Conservation (phyloP, 768 basidiomycete species). For the Suillus tomentosus region DNA sequence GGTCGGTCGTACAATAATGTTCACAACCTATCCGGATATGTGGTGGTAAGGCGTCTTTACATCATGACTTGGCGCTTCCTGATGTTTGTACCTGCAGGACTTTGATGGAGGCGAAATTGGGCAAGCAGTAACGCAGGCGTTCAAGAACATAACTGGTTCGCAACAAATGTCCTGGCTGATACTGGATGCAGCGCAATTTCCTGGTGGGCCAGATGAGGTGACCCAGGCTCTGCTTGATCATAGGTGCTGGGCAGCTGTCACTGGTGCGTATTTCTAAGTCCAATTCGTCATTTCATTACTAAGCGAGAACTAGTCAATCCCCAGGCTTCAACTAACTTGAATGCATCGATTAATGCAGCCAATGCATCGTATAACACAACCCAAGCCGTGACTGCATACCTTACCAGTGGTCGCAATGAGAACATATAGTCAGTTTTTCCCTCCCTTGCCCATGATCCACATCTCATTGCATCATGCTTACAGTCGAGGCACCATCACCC, state of each 20-base stretch:
- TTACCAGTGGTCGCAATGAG: conserved; percentile 55
- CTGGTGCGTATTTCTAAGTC: conserved; percentile 41
- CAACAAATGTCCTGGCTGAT: conserved; percentile 49
- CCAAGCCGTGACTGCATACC: conserved; percentile 49
- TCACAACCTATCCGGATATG: conserved; percentile 52
- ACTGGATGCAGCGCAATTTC: conserved; percentile 44
- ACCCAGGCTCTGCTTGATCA: conserved; percentile 49
- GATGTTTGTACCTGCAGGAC: conserved; percentile 40
- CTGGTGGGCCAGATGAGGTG: conserved; percentile 45
- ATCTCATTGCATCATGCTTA: background rate
- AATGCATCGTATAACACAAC: conserved; percentile 51
- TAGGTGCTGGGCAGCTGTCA: conserved; percentile 54
- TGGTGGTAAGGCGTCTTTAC: conserved; percentile 47
- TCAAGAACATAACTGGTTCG: conserved; percentile 32
- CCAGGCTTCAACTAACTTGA: conserved; percentile 40
- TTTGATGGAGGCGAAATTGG: conserved; percentile 62
- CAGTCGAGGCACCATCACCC: conserved; percentile 23
- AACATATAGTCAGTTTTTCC: conserved; percentile 51
- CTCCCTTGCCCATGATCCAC: background rate
- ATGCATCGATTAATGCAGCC: conserved; percentile 37
- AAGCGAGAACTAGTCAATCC: conserved; percentile 38
- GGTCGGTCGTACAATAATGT: conserved; percentile 43
- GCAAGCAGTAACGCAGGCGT: conserved; percentile 41
- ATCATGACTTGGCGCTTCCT: background rate
- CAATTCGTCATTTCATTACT: background rate